Evolutionary conservation across 371 early-diverging fungal species (phyloP), one percentile per base, ranked within the genome.

Genomic region (Syncephalastrum racemosum): DNA sequence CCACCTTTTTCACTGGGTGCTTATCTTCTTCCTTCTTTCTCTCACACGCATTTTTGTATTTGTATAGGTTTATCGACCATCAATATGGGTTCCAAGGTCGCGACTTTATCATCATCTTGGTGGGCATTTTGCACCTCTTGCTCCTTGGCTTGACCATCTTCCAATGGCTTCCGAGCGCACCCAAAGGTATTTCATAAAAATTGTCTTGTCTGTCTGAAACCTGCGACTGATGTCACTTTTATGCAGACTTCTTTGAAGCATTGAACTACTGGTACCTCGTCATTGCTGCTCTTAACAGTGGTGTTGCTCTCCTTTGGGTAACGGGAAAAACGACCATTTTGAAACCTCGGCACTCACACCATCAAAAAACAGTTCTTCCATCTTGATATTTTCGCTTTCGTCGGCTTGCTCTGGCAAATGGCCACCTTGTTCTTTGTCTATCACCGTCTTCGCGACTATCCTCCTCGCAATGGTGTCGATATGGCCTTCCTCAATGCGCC

Each of bases 241-340:
- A 25, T 24, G 10, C n/a, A 76, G 77, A 77, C 45, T 61, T 66
- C 20, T 73, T 66, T 56, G 74, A 77, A 22, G 66, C 68, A 8
- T 66, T 77, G 31, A 63, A 72, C 10, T 77, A 62, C 50, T 77
- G 77, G 77, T 77, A 77, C 52, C 56, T 77, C 22, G 57, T 73
- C 49, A 54, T 70, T 15, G 67, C 74, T 27, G 56, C 63, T 2
- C 27, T 77, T n/a, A 70, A 71, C 42, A 64, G 72, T 46, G 59
- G 63, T 12, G 63, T 67, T 19, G 49, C 71, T 10, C 46, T 68
- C 27, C 60, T 77, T 43, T 67, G 70, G 71, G 77, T 73, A 71
- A 54, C 43, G 43, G 16, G 15, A 20, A 48, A 49, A 52, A 40
- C 36, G 4, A 18, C 27, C 27, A 13, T 27, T 16, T 42, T 20